Conservation (phyloP, 73 alveolate species). For the Paramecium sexaurelia region DNA sequence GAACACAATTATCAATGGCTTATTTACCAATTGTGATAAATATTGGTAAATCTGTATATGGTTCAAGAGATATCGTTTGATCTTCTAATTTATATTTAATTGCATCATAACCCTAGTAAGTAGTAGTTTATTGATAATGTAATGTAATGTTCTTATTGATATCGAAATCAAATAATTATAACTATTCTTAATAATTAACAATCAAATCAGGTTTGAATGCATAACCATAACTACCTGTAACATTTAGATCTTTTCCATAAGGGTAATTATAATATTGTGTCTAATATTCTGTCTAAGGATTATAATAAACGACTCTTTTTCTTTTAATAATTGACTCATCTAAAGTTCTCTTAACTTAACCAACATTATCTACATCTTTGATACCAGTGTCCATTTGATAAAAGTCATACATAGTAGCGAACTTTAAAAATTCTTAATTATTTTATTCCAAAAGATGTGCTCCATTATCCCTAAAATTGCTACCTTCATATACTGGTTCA, state of each 20-base stretch:
- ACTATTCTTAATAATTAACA: background rate
- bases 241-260: background rate
- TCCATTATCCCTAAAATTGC: background rate
- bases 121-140: background rate
- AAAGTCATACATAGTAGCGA: constrained; percentile 7
- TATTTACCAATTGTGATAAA: background rate
- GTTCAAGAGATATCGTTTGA: background rate
- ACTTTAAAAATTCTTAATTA: background rate
- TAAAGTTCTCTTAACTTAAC: background rate
- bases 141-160: background rate
- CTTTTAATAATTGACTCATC: background rate
- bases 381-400: constrained; percentile 42
- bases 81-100: background rate
- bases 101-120: constrained; percentile 9
- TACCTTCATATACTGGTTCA: constrained; percentile 17
- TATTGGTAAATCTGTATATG: background rate
- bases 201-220: constrained; percentile 16
- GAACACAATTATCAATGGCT: background rate
- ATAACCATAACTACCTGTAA: constrained; percentile 35
- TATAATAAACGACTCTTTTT: background rate
- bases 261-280: constrained; percentile 10
- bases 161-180: constrained; percentile 12
- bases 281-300: background rate
- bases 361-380: constrained; percentile 32
- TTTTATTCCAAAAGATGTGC: background rate